These are phyloP conservation scores for Phytophthora multivora DNA, from an alignment of 352 stramenopile species.

Conservation along the genomic window DNA sequence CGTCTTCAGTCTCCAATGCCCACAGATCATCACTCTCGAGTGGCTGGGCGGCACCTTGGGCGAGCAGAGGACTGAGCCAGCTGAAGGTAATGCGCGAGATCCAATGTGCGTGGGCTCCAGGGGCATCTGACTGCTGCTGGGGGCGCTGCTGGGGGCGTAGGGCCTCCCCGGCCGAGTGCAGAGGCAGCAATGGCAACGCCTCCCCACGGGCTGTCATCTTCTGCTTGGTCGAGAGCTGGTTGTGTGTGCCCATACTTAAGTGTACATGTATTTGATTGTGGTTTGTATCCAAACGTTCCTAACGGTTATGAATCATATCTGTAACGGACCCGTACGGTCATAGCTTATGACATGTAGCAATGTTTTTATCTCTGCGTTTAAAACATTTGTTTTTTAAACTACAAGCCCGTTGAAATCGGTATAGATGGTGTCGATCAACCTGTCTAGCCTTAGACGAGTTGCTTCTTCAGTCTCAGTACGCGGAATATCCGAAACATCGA, in stretches of 20 bases:
- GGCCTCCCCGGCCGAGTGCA: slow-evolving; percentile 17
- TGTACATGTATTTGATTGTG: neutral
- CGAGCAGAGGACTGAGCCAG: slow-evolving; percentile 50
- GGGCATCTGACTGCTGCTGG: neutral
- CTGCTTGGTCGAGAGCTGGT: neutral
- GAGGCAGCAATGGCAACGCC: slow-evolving; percentile 26
- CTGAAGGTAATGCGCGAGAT: slow-evolving; percentile 37
- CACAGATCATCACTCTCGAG: slow-evolving; percentile 49
- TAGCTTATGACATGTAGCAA: too few species aligned
- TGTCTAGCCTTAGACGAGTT: too few species aligned
- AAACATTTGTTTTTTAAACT: too few species aligned
- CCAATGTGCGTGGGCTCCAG: slow-evolving; percentile 11
- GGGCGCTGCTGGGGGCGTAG: neutral
- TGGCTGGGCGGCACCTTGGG: slow-evolving; percentile 40
- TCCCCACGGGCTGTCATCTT: slow-evolving; percentile 10
- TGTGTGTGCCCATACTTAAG: neutral
- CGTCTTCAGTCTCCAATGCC: slow-evolving; percentile 39
- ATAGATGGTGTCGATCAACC: too few species aligned
- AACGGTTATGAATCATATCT: neutral
- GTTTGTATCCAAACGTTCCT: neutral
- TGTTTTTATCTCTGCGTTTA: too few species aligned
- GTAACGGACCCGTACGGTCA: too few species aligned
- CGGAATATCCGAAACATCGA: neutral
- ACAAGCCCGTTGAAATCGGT: too few species aligned
- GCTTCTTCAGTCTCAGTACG: too few species aligned